These are phyloP conservation scores for Phytophthora colocasiae DNA, from an alignment of 352 stramenopile genomes.

Conservation along the genomic window DNA sequence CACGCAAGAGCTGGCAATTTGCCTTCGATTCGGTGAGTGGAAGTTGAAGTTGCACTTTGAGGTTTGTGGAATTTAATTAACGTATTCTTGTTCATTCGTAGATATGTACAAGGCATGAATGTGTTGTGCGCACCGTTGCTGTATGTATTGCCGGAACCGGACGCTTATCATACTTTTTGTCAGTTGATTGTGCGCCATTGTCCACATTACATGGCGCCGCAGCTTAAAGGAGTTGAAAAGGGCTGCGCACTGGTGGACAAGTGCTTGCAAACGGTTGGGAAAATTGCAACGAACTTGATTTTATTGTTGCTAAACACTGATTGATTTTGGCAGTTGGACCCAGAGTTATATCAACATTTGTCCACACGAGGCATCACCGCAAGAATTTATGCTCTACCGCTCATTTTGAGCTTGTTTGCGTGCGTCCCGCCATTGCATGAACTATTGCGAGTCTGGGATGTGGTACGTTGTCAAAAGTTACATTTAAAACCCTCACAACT, in stretches of 20 bases:
- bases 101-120: slow-evolving; percentile 95
- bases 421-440: slow-evolving; percentile 90
- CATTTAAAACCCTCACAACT: too few species aligned
- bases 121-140: slow-evolving; percentile 90
- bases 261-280: slow-evolving; percentile 68
- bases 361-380: slow-evolving; percentile 76
- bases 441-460: slow-evolving; percentile 91
- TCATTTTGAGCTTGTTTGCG: slow-evolving; percentile 91
- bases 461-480: slow-evolving; percentile 48
- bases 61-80: slow-evolving; percentile 4
- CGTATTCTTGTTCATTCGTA: slow-evolving; percentile 8
- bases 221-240: slow-evolving; percentile 86
- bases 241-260: slow-evolving; percentile 86
- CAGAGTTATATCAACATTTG: slow-evolving; percentile 85
- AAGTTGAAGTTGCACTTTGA: neutral
- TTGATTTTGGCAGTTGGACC: slow-evolving; percentile 60
- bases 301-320: neutral
- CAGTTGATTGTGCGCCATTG: slow-evolving; percentile 89
- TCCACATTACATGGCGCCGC: slow-evolving; percentile 90
- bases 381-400: slow-evolving; percentile 87
- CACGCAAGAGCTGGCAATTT: slow-evolving; percentile 36
- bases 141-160: slow-evolving; percentile 92
- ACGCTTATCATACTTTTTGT: slow-evolving; percentile 93
- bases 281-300: slow-evolving; percentile 3
- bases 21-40: slow-evolving; percentile 49